These are phyloP conservation scores for Pythium sukuiense DNA, from an alignment of 352 stramenopile genomes.

Conservation along the genomic window DNA sequence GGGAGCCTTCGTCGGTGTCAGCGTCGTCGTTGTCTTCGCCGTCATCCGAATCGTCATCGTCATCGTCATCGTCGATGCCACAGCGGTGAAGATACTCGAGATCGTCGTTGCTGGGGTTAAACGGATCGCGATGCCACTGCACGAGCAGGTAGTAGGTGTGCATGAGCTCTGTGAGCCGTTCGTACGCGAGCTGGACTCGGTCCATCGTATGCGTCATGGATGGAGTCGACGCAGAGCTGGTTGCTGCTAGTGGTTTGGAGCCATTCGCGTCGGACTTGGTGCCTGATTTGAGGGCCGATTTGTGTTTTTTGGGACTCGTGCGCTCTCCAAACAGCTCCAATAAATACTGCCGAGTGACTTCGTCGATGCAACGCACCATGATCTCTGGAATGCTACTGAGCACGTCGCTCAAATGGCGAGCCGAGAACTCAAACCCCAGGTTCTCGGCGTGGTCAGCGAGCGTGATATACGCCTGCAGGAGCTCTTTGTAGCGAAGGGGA, in stretches of 20 bases:
- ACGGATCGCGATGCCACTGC: conserved; percentile 88
- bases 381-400: conserved; percentile 79
- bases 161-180: conserved; percentile 78
- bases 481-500: conserved; percentile 69
- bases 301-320: conserved; percentile 43
- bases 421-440: conserved; percentile 78
- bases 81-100: conserved; percentile 75
- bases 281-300: conserved; percentile 21
- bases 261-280: neutral
- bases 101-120: conserved; percentile 77
- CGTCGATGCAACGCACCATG: conserved; percentile 75
- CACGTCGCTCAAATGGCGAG: conserved; percentile 60
- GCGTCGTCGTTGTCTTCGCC: conserved; percentile 52
- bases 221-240: conserved; percentile 11
- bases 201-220: conserved; percentile 52
- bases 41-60: conserved; percentile 73
- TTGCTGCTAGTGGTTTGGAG: neutral
- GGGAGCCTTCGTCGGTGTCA: conserved; percentile 29
- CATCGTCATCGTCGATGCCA: conserved; percentile 78
- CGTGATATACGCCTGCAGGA: conserved; percentile 81
- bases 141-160: conserved; percentile 89
- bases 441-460: conserved; percentile 77
- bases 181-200: conserved; percentile 59
- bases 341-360: conserved; percentile 57
- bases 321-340: conserved; percentile 40